These are phyloP conservation scores for Asterella californica DNA, from an alignment of 225 moss, liverwort and hornwort species.

Conservation along the genomic window DNA sequence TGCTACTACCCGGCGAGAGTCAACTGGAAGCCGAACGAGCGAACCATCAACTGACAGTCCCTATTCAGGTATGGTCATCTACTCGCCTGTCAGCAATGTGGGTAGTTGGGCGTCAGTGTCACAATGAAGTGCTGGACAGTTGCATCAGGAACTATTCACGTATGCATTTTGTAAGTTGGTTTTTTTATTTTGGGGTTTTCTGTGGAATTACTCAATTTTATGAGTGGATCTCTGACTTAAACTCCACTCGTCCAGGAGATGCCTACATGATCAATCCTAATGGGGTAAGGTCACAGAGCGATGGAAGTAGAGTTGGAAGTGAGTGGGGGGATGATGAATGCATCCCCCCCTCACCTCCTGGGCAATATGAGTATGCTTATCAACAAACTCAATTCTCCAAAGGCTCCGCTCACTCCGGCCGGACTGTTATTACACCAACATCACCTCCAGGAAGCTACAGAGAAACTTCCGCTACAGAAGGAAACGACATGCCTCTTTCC, in stretches of 20 bases:
- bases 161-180: neutral
- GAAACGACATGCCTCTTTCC: slow-evolving; percentile 41
- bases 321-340: slow-evolving; percentile 44
- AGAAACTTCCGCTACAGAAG: slow-evolving; percentile 46
- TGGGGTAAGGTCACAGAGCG: slow-evolving; percentile 35
- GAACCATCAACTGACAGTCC: slow-evolving; percentile 43
- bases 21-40: slow-evolving; percentile 45
- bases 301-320: slow-evolving; percentile 43
- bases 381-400: slow-evolving; percentile 30
- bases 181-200: neutral
- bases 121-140: neutral
- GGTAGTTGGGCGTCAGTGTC: neutral
- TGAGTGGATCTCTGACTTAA: neutral
- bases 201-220: neutral
- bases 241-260: slow-evolving; percentile 26
- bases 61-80: slow-evolving; percentile 25
- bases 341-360: slow-evolving; percentile 12
- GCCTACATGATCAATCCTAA: slow-evolving; percentile 28
- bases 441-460: slow-evolving; percentile 47
- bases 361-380: slow-evolving; percentile 6
- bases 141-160: neutral
- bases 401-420: slow-evolving; percentile 34
- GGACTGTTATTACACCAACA: slow-evolving; percentile 41
- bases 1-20: slow-evolving; percentile 37
- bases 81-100: neutral